Conservation (phyloP, 169 alveolate species). For the Theileria luwenshuni region DNA sequence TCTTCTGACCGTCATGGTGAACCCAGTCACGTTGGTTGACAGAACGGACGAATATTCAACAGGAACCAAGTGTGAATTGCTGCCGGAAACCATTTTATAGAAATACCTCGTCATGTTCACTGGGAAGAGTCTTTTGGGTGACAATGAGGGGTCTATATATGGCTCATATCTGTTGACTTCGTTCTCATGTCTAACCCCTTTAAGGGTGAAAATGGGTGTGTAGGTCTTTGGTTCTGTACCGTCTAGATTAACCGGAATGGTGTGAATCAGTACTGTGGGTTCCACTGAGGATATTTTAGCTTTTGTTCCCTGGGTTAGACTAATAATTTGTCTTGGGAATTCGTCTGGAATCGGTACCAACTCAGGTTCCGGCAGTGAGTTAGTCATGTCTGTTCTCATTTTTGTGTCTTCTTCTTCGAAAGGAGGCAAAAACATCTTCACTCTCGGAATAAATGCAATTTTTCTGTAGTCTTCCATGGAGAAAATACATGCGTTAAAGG, state of each 20-base stretch:
- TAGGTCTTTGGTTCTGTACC: background rate
- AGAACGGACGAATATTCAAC: background rate
- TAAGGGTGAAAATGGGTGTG: background rate
- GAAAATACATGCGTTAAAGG: background rate
- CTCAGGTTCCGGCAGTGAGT: slow-evolving; percentile 15
- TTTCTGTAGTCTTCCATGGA: background rate
- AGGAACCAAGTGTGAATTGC: background rate
- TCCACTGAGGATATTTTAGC: background rate
- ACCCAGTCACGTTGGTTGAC: slow-evolving; percentile 3
- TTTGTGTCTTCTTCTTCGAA: background rate
- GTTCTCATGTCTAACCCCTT: slow-evolving; percentile 1
- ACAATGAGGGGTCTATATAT: slow-evolving; percentile 11
- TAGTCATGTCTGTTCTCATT: background rate
- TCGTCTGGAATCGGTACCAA: background rate
- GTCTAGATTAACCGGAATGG: background rate
- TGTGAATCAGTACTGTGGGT: background rate
- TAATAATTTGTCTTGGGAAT: background rate
- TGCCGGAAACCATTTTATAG: background rate
- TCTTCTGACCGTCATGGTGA: background rate
- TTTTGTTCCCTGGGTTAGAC: background rate
- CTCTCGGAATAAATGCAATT: slow-evolving; percentile 1
- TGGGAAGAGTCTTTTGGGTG: slow-evolving; percentile 1
- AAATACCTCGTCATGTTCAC: slow-evolving; percentile 12
- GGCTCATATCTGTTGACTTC: too few relatives aligned
- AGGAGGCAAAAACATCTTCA: slow-evolving; percentile 11